phyloP scores from a whole-genome alignment of 176 grass and related monocot species.

The Rhynchospora tenuis region DNA sequence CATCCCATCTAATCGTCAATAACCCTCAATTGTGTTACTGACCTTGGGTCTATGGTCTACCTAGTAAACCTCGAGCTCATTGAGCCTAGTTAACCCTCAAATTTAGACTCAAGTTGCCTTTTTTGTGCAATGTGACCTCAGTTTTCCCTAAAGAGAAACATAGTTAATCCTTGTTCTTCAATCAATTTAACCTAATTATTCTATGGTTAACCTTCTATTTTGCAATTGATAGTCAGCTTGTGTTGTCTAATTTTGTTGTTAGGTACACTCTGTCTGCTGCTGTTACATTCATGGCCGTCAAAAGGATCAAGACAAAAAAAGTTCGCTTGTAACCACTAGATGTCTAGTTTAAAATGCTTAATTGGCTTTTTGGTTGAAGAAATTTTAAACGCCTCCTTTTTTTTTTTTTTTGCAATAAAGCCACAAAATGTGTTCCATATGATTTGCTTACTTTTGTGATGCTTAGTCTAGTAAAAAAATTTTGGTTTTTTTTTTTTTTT shows the following conservation, averaged over 20 bases:
- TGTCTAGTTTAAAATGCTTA: neutral
- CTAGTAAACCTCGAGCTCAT: too few species aligned
- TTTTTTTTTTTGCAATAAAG: neutral
- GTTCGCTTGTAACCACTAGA: conserved; percentile 33
- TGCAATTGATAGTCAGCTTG: neutral
- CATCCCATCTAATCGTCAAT: neutral
- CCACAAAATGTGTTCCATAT: neutral
- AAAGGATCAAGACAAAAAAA: conserved; percentile 68
- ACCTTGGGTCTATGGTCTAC: too few species aligned
- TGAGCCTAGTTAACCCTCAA: too few species aligned
- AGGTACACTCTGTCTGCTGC: conserved; percentile 96
- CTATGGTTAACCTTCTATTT: neutral
- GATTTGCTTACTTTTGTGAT: neutral
- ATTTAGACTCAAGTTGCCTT: neutral
- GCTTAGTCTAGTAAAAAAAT: neutral
- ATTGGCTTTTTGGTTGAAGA: neutral
- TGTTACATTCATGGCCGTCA: conserved; percentile 75
- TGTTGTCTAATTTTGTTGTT: conserved; percentile 19
- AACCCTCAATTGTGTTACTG: neutral
- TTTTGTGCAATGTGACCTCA: neutral
- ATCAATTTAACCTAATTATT: neutral
- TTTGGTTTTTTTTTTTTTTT: neutral
- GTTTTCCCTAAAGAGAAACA: neutral
- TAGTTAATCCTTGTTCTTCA: neutral
- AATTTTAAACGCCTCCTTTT: neutral